phyloP scores from a whole-genome alignment of 179 eudicot species.

The Carnegiea gigantea region DNA sequence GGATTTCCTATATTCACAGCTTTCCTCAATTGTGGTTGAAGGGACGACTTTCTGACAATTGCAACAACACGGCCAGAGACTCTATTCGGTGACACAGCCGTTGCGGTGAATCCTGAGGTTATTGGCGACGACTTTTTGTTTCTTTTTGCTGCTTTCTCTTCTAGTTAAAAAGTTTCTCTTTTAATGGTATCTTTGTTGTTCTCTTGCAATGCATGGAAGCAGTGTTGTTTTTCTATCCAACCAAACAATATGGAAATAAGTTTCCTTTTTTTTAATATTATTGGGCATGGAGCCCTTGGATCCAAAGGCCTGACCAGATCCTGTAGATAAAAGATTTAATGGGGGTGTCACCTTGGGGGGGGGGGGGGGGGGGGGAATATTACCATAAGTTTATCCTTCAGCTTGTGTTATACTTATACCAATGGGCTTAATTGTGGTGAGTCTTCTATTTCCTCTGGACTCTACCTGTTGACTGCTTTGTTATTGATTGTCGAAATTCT shows the following conservation, averaged over 20 bases:
- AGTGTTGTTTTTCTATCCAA: neutral
- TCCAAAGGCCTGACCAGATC: neutral
- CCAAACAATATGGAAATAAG: too few relatives aligned
- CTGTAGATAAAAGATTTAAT: neutral
- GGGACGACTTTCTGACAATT: conserved; percentile 86
- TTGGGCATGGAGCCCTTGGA: neutral
- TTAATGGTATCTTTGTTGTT: neutral
- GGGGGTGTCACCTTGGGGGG: neutral
- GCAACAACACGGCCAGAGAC: conserved; percentile 99
- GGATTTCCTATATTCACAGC: neutral
- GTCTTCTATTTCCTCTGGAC: neutral
- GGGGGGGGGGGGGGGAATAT: neutral
- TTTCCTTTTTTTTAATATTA: neutral
- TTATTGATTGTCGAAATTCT: neutral
- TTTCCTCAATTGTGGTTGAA: conserved; percentile 27
- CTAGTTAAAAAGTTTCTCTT: neutral
- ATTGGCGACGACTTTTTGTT: neutral
- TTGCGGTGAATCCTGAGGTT: conserved; percentile 97
- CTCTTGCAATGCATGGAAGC: neutral
- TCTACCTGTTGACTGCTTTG: neutral
- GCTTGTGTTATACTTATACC: neutral
- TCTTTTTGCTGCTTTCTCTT: neutral
- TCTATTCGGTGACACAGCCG: conserved; percentile 89
- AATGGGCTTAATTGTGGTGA: neutral
- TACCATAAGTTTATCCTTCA: neutral